These are phyloP conservation scores for Sporothrix dimorphospora DNA, from an alignment of 2,329 filamentous ascomycete genomes.

Conservation along the genomic window DNA sequence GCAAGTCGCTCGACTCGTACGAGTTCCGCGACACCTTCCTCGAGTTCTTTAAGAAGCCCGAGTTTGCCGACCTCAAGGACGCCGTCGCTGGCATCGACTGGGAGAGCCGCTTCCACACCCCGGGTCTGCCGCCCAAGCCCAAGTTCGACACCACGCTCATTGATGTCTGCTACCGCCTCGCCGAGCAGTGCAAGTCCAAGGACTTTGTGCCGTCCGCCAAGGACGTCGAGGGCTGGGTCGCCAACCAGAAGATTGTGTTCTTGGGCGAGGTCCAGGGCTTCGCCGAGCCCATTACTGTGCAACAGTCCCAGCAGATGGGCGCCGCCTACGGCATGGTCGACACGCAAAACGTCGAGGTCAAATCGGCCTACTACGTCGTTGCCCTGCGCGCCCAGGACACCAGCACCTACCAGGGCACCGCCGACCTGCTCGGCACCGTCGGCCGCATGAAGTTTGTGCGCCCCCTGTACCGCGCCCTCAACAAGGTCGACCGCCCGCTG, in stretches of 20 bases:
- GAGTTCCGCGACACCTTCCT: constrained; percentile 91
- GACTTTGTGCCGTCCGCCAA: constrained; percentile 65
- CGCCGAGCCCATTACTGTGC: constrained; percentile 62
- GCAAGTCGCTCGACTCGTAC: constrained; percentile 87
- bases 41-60: constrained; percentile 73
- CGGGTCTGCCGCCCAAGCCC: constrained; percentile 87
- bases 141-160: constrained; percentile 87
- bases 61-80: constrained; percentile 64
- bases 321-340: constrained; percentile 70
- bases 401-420: constrained; percentile 69
- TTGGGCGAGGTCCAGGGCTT: constrained; percentile 77
- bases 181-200: constrained; percentile 71
- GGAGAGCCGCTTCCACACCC: constrained; percentile 86
- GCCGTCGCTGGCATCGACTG: constrained; percentile 79
- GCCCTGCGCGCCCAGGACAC: constrained; percentile 74
- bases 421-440: constrained; percentile 76
- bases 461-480: constrained; percentile 77
- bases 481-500: constrained; percentile 71
- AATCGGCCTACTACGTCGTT: constrained; percentile 77
- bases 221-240: constrained; percentile 75
- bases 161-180: constrained; percentile 80
- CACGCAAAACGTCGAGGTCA: constrained; percentile 86
- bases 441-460: constrained; percentile 98
- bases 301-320: constrained; percentile 73
- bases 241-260: constrained; percentile 91